phyloP scores from a whole-genome alignment of 1,139 yeast genomes.

The Meyerozyma guilliermondii region DNA sequence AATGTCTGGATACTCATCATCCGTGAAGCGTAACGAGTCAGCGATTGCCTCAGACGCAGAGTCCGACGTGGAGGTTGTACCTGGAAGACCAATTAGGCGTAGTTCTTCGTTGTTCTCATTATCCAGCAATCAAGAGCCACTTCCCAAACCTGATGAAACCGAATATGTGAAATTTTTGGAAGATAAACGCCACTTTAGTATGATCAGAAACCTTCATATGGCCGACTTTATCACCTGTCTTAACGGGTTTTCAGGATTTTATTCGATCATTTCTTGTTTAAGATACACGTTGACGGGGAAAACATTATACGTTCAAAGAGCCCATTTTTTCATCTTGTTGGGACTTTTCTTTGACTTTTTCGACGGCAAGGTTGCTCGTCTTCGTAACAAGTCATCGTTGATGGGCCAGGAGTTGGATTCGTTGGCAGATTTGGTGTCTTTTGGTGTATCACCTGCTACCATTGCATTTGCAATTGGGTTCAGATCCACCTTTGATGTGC shows the following conservation, averaged over 20 bases:
- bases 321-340: constrained; percentile 79
- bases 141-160: constrained; percentile 61
- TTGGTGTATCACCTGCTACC: constrained; percentile 91
- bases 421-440: constrained; percentile 87
- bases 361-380: constrained; percentile 95
- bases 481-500: constrained; percentile 74
- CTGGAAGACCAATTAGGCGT: constrained; percentile 30
- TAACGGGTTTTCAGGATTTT: constrained; percentile 88
- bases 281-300: constrained; percentile 68
- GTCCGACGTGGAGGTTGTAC: constrained; percentile 23
- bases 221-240: constrained; percentile 93
- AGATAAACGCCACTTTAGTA: constrained; percentile 74
- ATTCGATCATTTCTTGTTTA: constrained; percentile 80
- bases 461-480: constrained; percentile 91
- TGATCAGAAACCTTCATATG: constrained; percentile 78
- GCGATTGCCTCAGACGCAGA: constrained; percentile 36
- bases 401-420: constrained; percentile 98
- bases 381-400: constrained; percentile 84
- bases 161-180: constrained; percentile 76
- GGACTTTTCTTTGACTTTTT: constrained; percentile 94
- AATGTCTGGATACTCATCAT: constrained; percentile 1
- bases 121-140: constrained; percentile 36
- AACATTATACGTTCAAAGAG: constrained; percentile 75
- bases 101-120: constrained; percentile 33
- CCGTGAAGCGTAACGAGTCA: constrained; percentile 18